Base-by-base conservation (phyloP, 805 yeast species). In the Myxozyma geophila region DNA sequence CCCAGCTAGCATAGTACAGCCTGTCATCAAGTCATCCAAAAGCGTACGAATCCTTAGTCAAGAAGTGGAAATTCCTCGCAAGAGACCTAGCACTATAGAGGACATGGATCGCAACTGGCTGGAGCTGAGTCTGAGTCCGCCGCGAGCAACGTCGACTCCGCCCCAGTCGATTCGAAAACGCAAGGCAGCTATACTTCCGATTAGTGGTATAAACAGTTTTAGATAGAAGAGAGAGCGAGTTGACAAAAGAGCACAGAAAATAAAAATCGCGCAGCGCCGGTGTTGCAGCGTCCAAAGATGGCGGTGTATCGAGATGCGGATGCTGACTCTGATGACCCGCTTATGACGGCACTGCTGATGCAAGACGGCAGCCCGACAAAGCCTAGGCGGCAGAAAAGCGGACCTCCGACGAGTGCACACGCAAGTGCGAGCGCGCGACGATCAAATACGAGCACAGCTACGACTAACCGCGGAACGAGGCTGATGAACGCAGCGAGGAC, bases 21-120 rank as follows among this genome's bases (percentile, higher is more conserved):
- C 28, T 3, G 28, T 28, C 28, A 28, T 28, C 28, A 28, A 28
- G 28, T 28, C 28, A 28, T 28, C 28, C 28, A 49, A 49, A 21
- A 39, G 39, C 13, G 63, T 59, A 15, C 35, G 59, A 37, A 59
- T 59, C 17, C 21, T 41, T 43, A 47, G 63, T 41, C 46, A 47
- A 52, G 55, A 49, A 2, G 59, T 54, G 33, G 54, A 53, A 23
- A 47, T 54, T 19, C 17, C 37, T n/a, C 39, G 37, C 40, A 21
- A 28, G 17, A 23, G 21, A 17, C 2, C 21, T 12, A 49, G 19
- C 12, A 13, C 43, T 13, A 13, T 15, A 36, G 49, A 39, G 28
- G 17, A 17, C n/a, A 10, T 28, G 23, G 40, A 9, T 19, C 12
- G 37, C 12, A 19, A 7, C 28, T 28, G 28, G 28, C 28, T 28